Evolutionary conservation across 371 early-diverging fungal genomes (phyloP), one percentile per base, ranked within the genome.

Genomic region (Neoconidiobolus thromboides): DNA sequence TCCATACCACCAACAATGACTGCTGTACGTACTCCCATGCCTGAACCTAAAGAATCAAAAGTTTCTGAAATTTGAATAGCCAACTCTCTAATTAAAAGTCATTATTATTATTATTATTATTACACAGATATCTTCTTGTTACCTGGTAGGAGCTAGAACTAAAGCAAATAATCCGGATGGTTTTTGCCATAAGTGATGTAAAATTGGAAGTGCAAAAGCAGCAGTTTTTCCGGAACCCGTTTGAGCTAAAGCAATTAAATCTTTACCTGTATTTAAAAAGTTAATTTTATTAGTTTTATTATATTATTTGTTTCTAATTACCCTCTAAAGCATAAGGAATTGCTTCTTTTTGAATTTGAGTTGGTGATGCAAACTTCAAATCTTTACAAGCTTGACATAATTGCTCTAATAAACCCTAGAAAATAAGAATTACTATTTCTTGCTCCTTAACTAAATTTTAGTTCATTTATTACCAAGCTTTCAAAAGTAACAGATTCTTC

Each of bases 221-320:
- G 95, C 93, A 0, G 99, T 98, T 72, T 98, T 98, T 58, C 98
- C 97, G 37, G 94, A 91, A 54, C 99, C 99, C 0, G 99, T 98
- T 65, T 93, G 92, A 3, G 99, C 97, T 42, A 96, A 80, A 40
- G 95, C 96, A 64, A 98, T 95, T 61, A 97, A 82, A 67, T 96
- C 93, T 55, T 87, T 66, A 65, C 26, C 26, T 12, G 92, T 26
- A 26, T 26, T 26, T 26, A 26, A 26, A 26, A 26, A 26, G 26
- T 26, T 26, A 26, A 26, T 26, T 26, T 26, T 26, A 26, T 26
- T 26, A 26, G 26, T 26, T 26, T 26, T 26, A 26, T 26, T 26
- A 26, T 26, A 26, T 26, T 26, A 26, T 26, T 26, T 26, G 44
- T 44, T 12, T 44, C 5, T 7, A 26, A 26, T 26, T 26, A 26